Evolutionary conservation across 2,329 filamentous ascomycete species (phyloP).

Genomic region (Cladosporium colombiae): DNA sequence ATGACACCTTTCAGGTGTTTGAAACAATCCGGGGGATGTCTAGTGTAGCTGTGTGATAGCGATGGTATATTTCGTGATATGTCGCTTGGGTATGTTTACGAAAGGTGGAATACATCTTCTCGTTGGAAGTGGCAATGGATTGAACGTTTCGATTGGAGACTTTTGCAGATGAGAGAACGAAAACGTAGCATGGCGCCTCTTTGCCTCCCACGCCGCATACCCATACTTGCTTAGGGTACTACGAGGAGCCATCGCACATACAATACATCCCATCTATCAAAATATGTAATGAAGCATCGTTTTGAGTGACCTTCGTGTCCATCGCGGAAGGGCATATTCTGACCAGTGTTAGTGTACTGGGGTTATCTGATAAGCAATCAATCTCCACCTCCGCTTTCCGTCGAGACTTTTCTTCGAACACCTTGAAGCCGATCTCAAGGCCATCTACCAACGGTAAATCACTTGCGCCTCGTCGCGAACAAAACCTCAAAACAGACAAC

Average conservation of each 20-base stretch:
- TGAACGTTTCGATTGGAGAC: neutral
- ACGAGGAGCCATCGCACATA: neutral
- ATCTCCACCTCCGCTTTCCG: slow-evolving; percentile 12
- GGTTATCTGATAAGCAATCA: slow-evolving; percentile 1
- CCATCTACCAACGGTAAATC: neutral
- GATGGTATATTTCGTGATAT: neutral
- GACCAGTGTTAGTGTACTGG: neutral
- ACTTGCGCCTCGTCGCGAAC: neutral
- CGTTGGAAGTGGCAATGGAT: neutral
- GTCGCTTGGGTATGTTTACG: neutral
- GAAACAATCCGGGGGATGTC: neutral
- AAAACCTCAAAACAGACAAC: neutral
- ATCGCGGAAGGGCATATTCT: neutral
- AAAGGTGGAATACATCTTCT: neutral
- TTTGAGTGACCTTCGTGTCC: neutral
- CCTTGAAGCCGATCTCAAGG: neutral
- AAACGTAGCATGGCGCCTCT: neutral
- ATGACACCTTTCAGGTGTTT: neutral
- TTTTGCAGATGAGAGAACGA: neutral
- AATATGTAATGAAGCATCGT: neutral
- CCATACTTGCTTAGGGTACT: neutral
- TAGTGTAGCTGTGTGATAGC: neutral
- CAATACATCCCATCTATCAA: neutral
- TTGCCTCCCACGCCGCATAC: neutral
- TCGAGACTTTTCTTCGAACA: slow-evolving; percentile 11